Evolutionary conservation across 192 early-diverging fungal species (phyloP).

Genomic region (Bifiguratus adelaidae): DNA sequence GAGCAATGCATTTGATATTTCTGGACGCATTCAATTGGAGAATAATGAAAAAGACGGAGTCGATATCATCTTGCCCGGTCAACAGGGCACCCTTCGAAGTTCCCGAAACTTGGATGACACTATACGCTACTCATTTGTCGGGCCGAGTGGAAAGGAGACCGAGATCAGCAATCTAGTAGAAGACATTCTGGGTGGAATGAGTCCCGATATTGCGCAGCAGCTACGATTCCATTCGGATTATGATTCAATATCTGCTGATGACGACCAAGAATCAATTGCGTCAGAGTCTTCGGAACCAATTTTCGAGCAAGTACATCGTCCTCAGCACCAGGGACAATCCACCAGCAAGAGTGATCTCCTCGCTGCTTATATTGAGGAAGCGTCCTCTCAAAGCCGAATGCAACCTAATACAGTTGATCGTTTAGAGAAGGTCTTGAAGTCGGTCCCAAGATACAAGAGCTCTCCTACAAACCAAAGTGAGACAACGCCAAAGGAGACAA

Average conservation of each 20-base stretch:
- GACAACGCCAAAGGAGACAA: background rate
- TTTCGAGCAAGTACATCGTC: no score
- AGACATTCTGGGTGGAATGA: background rate
- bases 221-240: no score
- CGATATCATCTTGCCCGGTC: background rate
- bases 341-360: no score
- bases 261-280: no score
- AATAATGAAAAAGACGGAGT: background rate
- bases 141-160: background rate
- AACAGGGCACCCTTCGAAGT: background rate
- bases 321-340: no score
- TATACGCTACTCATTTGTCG: background rate
- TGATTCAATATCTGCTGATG: no score
- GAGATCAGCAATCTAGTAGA: background rate
- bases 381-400: background rate
- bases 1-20: background rate
- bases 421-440: background rate
- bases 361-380: background rate
- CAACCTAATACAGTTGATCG: background rate
- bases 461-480: no score
- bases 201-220: no score
- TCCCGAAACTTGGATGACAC: background rate
- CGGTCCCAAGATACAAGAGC: no score
- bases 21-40: background rate
- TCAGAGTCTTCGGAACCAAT: no score